A percentile compares a stretch with the other conserved stretches of the same genome.
Evolutionary conservation across 2,329 filamentous ascomycete species (phyloP).

Genomic region (Penicillium sp.): DNA sequence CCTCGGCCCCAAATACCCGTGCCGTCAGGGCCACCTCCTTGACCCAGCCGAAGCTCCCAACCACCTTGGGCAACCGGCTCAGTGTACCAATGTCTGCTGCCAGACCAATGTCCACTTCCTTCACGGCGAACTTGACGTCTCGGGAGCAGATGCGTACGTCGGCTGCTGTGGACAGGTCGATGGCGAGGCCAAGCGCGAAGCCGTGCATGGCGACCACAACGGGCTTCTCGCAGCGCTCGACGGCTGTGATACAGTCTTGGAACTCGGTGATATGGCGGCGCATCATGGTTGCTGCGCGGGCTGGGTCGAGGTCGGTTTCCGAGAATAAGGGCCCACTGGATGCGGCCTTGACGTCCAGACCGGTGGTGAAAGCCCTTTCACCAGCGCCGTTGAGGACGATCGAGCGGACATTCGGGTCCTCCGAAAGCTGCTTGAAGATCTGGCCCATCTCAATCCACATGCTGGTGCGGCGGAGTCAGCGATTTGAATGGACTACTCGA

Average conservation of each 20-base stretch:
- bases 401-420: constrained; percentile 72
- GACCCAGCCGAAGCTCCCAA: constrained; percentile 51
- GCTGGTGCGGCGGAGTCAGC: constrained; percentile 35
- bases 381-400: constrained; percentile 82
- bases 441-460: constrained; percentile 84
- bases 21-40: constrained; percentile 54
- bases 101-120: constrained; percentile 56
- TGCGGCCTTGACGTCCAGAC: constrained; percentile 79
- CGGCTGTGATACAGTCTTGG: constrained; percentile 73
- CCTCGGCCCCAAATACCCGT: constrained; percentile 48
- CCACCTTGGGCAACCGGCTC: constrained; percentile 52
- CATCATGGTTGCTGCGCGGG: constrained; percentile 65
- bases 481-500: constrained; percentile 3
- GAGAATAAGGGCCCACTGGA: constrained; percentile 55
- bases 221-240: constrained; percentile 90
- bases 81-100: constrained; percentile 55
- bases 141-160: constrained; percentile 48
- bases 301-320: constrained; percentile 57
- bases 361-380: constrained; percentile 81
- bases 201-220: constrained; percentile 83
- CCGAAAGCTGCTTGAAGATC: constrained; percentile 74
- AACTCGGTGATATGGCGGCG: constrained; percentile 76
- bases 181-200: constrained; percentile 74
- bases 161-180: constrained; percentile 61
- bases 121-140: constrained; percentile 45